A percentile compares a stretch with the other conserved stretches of the same genome.
phyloP scores from a whole-genome alignment of 345 rosid species.

The Rhodamnia argentea region DNA sequence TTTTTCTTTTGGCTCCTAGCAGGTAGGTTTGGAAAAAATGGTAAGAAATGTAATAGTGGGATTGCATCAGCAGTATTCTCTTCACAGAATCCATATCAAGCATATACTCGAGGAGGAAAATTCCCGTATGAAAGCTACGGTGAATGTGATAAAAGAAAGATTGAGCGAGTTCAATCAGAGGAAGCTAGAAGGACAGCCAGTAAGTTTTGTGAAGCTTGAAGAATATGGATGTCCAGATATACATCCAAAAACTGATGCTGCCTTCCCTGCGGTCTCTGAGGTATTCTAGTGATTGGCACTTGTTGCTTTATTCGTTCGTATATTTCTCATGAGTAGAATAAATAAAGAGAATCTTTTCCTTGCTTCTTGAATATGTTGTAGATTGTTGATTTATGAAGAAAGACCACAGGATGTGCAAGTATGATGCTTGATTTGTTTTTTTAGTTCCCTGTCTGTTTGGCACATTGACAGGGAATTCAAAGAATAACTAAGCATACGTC shows the following conservation, averaged over 20 bases:
- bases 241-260: conserved; percentile 30
- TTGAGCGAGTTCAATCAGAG: conserved; percentile 17
- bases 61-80: conserved; percentile 49
- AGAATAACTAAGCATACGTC: neutral
- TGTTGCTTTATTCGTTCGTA: neutral
- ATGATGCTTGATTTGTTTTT: neutral
- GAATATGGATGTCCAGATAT: conserved; percentile 54
- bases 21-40: conserved; percentile 48
- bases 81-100: conserved; percentile 40
- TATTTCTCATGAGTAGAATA: neutral
- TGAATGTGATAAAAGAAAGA: conserved; percentile 39
- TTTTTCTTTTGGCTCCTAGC: conserved; percentile 20
- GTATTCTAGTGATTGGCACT: conserved; percentile 8
- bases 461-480: neutral
- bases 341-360: neutral
- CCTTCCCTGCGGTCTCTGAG: conserved; percentile 22
- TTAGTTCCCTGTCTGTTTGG: neutral
- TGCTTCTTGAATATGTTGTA: neutral
- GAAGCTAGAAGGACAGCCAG: conserved; percentile 15
- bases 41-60: conserved; percentile 34
- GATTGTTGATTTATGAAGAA: neutral
- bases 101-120: conserved; percentile 57
- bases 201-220: conserved; percentile 24
- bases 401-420: neutral
- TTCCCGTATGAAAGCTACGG: conserved; percentile 27